Evolutionary conservation across 1,139 yeast species (phyloP).

Genomic region (Scheffersomyces parashehatae): DNA sequence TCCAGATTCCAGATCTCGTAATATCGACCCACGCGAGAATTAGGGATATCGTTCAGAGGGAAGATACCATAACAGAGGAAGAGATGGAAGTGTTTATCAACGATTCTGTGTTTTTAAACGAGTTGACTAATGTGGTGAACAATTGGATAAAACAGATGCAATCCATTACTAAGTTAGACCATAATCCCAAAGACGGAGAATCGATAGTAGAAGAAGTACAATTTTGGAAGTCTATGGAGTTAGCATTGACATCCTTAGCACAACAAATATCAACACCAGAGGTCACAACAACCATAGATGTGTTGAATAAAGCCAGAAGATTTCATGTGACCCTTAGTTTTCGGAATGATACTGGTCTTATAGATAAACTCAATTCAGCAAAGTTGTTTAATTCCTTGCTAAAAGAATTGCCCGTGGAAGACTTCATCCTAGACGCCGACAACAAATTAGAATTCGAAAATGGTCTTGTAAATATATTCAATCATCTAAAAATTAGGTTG

Average conservation of each 20-base stretch:
- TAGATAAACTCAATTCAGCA: constrained; percentile 55
- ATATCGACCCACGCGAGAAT: constrained; percentile 56
- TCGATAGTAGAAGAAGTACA: constrained; percentile 67
- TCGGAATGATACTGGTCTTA: constrained; percentile 69
- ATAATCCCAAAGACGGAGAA: constrained; percentile 57
- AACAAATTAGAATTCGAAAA: constrained; percentile 43
- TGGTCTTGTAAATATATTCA: constrained; percentile 52
- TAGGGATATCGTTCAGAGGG: constrained; percentile 31
- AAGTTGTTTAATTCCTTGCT: constrained; percentile 60
- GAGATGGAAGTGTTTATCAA: constrained; percentile 16
- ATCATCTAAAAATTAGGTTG: constrained; percentile 59
- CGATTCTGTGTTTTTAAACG: constrained; percentile 63
- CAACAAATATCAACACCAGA: constrained; percentile 59
- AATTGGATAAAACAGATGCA: constrained; percentile 72
- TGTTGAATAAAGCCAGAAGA: constrained; percentile 71
- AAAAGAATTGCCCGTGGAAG: constrained; percentile 70
- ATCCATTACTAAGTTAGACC: constrained; percentile 52
- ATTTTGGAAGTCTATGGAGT: constrained; percentile 79
- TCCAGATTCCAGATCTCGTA: constrained; percentile 66
- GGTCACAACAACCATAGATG: constrained; percentile 58
- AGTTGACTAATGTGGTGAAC: constrained; percentile 65
- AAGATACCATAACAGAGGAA: constrained; percentile 16
- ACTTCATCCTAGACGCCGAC: constrained; percentile 40
- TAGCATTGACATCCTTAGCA: constrained; percentile 56
- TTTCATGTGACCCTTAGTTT: constrained; percentile 78